Base-by-base conservation (phyloP, 306 rosid genomes). In the Canavalia ensiformis region DNA sequence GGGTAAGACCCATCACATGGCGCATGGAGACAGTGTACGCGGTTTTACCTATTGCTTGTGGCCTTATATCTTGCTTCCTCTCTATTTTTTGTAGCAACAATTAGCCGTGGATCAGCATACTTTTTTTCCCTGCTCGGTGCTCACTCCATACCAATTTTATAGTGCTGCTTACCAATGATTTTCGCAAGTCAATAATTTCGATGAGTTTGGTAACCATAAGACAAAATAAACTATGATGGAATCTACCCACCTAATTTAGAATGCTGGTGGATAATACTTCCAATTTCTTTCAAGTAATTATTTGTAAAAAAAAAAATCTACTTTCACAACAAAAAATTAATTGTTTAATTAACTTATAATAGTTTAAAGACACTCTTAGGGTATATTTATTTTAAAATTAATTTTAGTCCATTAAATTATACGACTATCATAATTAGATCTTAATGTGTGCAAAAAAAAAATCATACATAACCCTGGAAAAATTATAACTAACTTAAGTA, bases 1-100 rank as follows among this genome's bases (percentile, higher is more conserved):
- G 41, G 64, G 33, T 72, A 79, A 77, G 83, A 56, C 70, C 46
- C 2, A 63, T 83, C 84, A 86, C 86, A 81, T 88, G 93, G 83
- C 8, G 76, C 76, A 66, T 45, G 79, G 37, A 78, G 52, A 60
- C 78, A 81, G 10, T 39, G 42, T 31, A 83, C 84, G 84, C 91
- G 89, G 68, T 80, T 83, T 88, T 56, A 47, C 7, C 71, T 35
- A n/a, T 65, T 37, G 25, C 25, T 18, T 18, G 25, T 18, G 25
- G 25, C 25, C 25, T 18, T 18, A 18, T 7, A 46, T 33, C 59
- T 59, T 39, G 37, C 8, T 45, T 54, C 12, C 7, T 7, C 0
- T 52, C 37, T 65, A 2, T 49, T n/a, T 12, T 57, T 7, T 47
- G 75, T 18, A 18, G 25, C 25, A 49, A 6, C 58, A 31, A 49